Evolutionary conservation across 768 basidiomycete species (phyloP).

Genomic region (Agrocybe pediades): DNA sequence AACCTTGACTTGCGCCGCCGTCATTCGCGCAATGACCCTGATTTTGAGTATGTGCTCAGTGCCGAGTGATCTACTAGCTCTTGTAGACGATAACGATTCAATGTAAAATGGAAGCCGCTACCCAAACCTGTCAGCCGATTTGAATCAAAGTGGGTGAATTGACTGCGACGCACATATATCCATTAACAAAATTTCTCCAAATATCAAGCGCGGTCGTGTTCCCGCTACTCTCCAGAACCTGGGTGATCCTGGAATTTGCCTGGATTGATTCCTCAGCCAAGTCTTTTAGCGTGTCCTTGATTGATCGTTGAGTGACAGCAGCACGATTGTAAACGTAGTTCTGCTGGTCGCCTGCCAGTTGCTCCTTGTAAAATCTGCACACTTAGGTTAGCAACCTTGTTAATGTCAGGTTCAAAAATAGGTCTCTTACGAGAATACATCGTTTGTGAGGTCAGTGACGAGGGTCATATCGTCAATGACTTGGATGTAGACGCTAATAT

Average conservation of each 20-base stretch:
- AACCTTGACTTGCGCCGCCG: too few relatives aligned
- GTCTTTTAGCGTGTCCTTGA: constrained; percentile 1
- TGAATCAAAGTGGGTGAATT: too few relatives aligned
- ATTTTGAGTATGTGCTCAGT: too few relatives aligned
- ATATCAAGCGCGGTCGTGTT: not conserved
- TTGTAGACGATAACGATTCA: too few relatives aligned
- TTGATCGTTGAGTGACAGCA: not conserved
- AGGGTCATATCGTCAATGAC: not conserved
- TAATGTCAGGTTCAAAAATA: not conserved
- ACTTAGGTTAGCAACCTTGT: not conserved
- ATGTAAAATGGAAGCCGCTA: too few relatives aligned
- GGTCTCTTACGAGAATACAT: not conserved
- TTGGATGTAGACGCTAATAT: not conserved
- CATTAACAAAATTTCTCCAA: constrained; percentile 1
- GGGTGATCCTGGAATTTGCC: not conserved
- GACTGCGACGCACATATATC: constrained; percentile 4
- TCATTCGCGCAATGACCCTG: too few relatives aligned
- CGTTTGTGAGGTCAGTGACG: not conserved
- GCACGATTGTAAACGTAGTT: constrained; percentile 4
- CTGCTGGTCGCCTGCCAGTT: constrained; percentile 1
- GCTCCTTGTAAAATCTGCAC: constrained; percentile 6
- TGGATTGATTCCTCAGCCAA: not conserved
- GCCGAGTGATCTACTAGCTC: too few relatives aligned
- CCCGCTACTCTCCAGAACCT: not conserved
- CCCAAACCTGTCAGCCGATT: too few relatives aligned